phyloP scores from a whole-genome alignment of 768 basidiomycete genomes.

The Russula sp. region DNA sequence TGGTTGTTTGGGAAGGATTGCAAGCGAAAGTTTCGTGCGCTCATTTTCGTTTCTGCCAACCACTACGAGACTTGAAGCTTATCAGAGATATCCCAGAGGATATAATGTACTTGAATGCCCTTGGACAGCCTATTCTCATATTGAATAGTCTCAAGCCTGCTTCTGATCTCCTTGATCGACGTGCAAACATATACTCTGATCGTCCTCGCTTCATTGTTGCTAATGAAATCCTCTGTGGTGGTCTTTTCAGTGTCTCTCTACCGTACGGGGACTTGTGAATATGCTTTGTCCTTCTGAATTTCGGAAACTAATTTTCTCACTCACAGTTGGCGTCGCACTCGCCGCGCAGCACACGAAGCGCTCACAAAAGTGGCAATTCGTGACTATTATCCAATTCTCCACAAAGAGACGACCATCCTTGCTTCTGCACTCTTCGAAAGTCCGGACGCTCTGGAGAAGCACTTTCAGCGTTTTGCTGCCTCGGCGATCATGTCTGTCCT shows the following conservation, averaged over 20 bases:
- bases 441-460: neutral
- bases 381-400: conserved; percentile 2
- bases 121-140: neutral
- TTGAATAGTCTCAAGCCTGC: neutral
- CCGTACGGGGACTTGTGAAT: neutral
- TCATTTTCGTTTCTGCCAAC: neutral
- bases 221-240: too few relatives aligned
- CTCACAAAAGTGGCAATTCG: conserved; percentile 7
- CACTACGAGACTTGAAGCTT: neutral
- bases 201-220: too few relatives aligned
- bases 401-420: conserved; percentile 4
- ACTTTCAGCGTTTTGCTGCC: conserved; percentile 5
- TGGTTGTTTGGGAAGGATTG: neutral
- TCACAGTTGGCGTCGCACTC: conserved; percentile 15
- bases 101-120: neutral
- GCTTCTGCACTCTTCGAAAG: neutral
- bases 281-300: too few relatives aligned
- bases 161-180: too few relatives aligned
- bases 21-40: neutral
- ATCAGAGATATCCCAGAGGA: neutral
- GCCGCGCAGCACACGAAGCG: conserved; percentile 6
- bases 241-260: too few relatives aligned
- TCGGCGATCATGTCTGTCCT: conserved; percentile 12
- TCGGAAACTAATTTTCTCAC: neutral
- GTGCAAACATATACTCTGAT: too few relatives aligned